Base-by-base conservation (phyloP, 805 yeast genomes). In the Metschnikowia proteae region DNA sequence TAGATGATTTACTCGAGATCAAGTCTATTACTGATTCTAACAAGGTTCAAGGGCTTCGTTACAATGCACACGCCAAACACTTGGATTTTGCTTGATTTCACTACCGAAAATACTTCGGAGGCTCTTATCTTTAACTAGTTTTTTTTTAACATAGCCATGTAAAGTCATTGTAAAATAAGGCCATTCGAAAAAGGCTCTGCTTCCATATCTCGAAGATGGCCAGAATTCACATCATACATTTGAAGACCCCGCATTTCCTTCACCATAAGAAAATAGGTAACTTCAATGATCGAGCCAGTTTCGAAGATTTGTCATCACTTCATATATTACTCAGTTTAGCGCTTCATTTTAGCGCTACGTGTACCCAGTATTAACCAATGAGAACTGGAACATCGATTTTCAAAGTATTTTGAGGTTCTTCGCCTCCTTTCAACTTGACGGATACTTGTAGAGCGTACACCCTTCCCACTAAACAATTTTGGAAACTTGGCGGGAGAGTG, bases 401-500 rank as follows among this genome's bases (percentile, higher is more conserved):
- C 17, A 51, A 37, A 6, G 38, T 29, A 26, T 56, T 56, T 9
- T 48, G 51, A 10, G 51, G 47, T 6, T 51, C 65, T 7, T 65
- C 65, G n/a, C 64, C 59, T 3, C 75, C 76, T 47, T 67, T 68
- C 48, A 74, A 77, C 49, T 67, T 74, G 27, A 79, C 73, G 28
- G 62, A 59, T 1, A 80, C 71, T 48, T 81, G 76, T 45, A 82
- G 63, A 50, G 78, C 71, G 60, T 84, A 83, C 13, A 76, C 62
- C 59, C 89, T 71, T 3, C 83, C 76, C n/a, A 82, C 69, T 47
- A 80, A 64, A 62, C 89, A 84, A 43, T 75, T 76, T 55, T 83
- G 87, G 61, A 83, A 84, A 47, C 75, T 75, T 1, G 89, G 89
- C 13, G 81, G 61, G 47, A 84, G 60, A 1, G 82, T 80, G 42